A percentile compares a stretch with the other conserved stretches of the same genome.
Evolutionary conservation across 306 rosid species (phyloP).

Genomic region (Aeschynomene evenia): DNA sequence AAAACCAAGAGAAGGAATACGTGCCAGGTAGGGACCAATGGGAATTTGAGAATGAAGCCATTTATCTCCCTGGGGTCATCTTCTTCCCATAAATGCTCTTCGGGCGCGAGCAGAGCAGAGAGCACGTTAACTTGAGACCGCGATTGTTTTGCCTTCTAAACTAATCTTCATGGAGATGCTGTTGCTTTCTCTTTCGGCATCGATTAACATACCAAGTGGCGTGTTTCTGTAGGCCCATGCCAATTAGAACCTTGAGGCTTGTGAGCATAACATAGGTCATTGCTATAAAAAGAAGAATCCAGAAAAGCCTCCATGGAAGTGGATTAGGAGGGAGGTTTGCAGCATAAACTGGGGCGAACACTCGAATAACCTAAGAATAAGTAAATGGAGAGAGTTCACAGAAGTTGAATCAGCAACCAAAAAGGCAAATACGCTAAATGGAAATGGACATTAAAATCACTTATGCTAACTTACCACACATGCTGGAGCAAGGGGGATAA

Average conservation of each 20-base stretch:
- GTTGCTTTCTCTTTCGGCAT: slow-evolving; percentile 76
- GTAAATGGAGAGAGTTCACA: background rate
- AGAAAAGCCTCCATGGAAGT: slow-evolving; percentile 74
- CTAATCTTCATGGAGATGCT: slow-evolving; percentile 80
- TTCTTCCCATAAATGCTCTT: slow-evolving; percentile 13
- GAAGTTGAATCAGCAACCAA: slow-evolving; percentile 13
- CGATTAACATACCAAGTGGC: slow-evolving; percentile 87
- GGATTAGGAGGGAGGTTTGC: slow-evolving; percentile 73
- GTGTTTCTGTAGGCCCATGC: slow-evolving; percentile 71
- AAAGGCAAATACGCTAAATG: background rate
- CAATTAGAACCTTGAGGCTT: slow-evolving; percentile 87
- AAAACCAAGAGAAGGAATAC: slow-evolving; percentile 13
- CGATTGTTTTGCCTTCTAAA: slow-evolving; percentile 13
- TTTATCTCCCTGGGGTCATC: background rate
- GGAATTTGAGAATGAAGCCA: slow-evolving; percentile 10
- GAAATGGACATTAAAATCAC: slow-evolving; percentile 6
- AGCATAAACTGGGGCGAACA: slow-evolving; percentile 86
- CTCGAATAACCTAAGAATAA: slow-evolving; percentile 77
- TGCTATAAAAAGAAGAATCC: slow-evolving; percentile 52
- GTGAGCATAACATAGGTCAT: slow-evolving; percentile 85
- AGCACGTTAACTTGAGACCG: slow-evolving; percentile 3
- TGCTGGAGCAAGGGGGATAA: slow-evolving; percentile 95
- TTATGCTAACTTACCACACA: slow-evolving; percentile 87
- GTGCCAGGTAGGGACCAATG: slow-evolving; percentile 7
- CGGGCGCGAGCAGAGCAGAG: slow-evolving; percentile 1